phyloP scores from a whole-genome alignment of 1,284 basidiomycete genomes.

The Ustilago shanxiensis region DNA sequence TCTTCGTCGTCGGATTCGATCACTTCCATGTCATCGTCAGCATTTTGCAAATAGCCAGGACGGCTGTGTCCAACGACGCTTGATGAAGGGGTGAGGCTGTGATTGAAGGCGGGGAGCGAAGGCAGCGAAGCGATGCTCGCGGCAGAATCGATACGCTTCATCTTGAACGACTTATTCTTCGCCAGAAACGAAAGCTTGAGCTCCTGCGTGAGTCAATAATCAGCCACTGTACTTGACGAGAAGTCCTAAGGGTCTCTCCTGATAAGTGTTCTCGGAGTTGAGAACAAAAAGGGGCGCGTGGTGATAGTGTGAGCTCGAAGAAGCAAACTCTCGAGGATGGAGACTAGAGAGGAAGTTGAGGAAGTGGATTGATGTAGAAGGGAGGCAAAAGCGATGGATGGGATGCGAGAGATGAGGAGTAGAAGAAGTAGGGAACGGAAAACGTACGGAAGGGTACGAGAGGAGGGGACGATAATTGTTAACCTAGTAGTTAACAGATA shows the following conservation, averaged over 20 bases:
- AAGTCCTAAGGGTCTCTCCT: no score
- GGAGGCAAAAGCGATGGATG: background rate
- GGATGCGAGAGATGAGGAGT: background rate
- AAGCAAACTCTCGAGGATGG: no score
- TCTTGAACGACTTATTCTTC: no score
- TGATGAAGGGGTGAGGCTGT: slow-evolving; percentile 18
- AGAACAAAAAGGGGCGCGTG: no score
- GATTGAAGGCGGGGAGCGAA: slow-evolving; percentile 29
- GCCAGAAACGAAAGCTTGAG: no score
- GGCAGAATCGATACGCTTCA: slow-evolving; percentile 23
- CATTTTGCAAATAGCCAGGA: background rate
- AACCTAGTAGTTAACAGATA: slow-evolving; percentile 9
- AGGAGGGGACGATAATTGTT: background rate
- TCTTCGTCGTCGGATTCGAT: slow-evolving; percentile 36
- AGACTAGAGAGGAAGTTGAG: background rate
- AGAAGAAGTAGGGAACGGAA: slow-evolving; percentile 1
- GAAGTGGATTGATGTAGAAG: background rate
- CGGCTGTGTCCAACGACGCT: slow-evolving; percentile 21
- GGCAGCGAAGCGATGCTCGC: slow-evolving; percentile 30
- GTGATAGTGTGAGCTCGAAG: no score
- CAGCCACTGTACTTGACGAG: no score
- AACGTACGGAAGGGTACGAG: background rate
- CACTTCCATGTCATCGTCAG: slow-evolving; percentile 36
- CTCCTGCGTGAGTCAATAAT: no score
- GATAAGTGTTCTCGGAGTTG: no score